phyloP scores from a whole-genome alignment of 78 protist genomes.

The Pelomyxa schiedti region DNA sequence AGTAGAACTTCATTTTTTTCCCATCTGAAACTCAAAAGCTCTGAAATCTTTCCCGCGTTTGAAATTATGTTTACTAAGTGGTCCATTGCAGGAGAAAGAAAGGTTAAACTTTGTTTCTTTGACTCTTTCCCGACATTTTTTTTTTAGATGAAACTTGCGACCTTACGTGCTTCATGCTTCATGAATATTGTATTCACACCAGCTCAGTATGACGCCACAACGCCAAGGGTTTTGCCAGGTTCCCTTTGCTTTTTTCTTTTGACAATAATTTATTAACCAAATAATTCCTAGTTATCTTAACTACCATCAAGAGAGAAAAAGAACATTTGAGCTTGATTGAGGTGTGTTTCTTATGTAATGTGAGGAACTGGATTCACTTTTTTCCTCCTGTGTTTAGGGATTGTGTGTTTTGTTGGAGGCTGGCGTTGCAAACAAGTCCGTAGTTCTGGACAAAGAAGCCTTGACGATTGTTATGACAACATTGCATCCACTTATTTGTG shows the following conservation, averaged over 20 bases:
- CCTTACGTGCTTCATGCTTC: too few relatives aligned
- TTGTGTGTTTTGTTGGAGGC: slow-evolving; percentile 24
- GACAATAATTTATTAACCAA: slow-evolving; percentile 24
- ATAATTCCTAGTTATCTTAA: slow-evolving; percentile 23
- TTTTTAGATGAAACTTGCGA: slow-evolving; percentile 8
- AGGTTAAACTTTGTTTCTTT: slow-evolving; percentile 43
- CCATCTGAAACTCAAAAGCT: too few relatives aligned
- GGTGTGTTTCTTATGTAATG: slow-evolving; percentile 3
- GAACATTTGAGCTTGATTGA: slow-evolving; percentile 42
- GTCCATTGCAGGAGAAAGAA: slow-evolving; percentile 28
- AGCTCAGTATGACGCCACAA: too few relatives aligned
- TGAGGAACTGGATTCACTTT: neutral
- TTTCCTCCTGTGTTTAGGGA: slow-evolving; percentile 2
- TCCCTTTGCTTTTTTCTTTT: too few relatives aligned
- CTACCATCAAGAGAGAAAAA: slow-evolving; percentile 39
- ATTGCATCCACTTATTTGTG: slow-evolving; percentile 25
- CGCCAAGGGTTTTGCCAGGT: too few relatives aligned
- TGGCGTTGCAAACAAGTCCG: slow-evolving; percentile 25
- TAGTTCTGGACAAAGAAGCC: slow-evolving; percentile 8
- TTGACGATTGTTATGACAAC: slow-evolving; percentile 14
- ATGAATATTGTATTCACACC: too few relatives aligned
- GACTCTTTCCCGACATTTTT: slow-evolving; percentile 47
- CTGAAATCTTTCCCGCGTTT: slow-evolving; percentile 44
- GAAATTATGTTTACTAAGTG: slow-evolving; percentile 47
- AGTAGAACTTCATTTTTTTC: too few relatives aligned